Base-by-base conservation (phyloP, 495 filamentous ascomycete species). In the Penicillium soppii region DNA sequence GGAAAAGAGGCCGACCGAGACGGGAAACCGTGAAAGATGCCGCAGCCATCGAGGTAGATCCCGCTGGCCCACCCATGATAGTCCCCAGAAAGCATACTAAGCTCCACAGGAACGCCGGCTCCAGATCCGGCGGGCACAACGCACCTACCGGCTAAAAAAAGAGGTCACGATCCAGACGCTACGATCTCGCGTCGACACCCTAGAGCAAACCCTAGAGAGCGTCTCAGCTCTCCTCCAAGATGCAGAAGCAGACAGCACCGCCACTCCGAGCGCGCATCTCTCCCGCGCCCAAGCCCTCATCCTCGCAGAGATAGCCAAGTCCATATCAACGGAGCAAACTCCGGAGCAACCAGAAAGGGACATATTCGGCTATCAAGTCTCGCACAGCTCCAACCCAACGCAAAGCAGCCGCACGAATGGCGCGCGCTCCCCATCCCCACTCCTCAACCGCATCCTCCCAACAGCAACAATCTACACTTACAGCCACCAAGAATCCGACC, bases 131-230 rank as follows among this genome's bases (percentile, higher is more conserved):
- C 79, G 91, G 43, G 91, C 91, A 5, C 91, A 96, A 56, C 77
- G 90, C 38, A 90, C 91, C 0, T 95, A 96, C 59, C 82, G 91
- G 13, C 80, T 87, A 54, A 85, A 90, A 22, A 96, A 95, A 66
- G 91, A 95, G 61, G 85, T 78, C 20, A 89, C 87, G 1, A 91
- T 95, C 39, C 78, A 81, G 13, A 80, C 83, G 1, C 76, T 95
- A 17, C 83, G 87, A 49, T 76, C 78, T 16, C 78, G 83, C 36
- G 87, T 92, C n/a, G 66, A 82, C 21, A 75, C 79, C 16, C 78
- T 95, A 7, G 82, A 87, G 50, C 73, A 75, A 10, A 79, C 78
- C 2, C 83, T 92, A 58, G 79, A 83, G 49, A 81, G 86, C 50
- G 86, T 96, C 73, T 85, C 84, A 56, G 80, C 79, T 47, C 75